Conservation (phyloP, 495 filamentous ascomycete species). For the Hyaloscypha finlandica region DNA sequence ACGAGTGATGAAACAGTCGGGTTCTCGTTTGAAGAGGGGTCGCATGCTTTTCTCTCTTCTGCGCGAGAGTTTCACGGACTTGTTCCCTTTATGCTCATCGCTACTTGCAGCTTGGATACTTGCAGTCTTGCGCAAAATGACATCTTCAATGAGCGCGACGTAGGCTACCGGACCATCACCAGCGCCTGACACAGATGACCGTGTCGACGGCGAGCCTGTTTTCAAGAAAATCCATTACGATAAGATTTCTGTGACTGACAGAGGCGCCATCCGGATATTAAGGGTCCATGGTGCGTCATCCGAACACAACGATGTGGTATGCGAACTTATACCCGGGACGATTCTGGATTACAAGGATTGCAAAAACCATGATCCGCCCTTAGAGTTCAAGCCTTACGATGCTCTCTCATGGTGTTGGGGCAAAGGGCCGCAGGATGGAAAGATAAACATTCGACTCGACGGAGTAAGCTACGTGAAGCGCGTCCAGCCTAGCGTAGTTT, state of each 20-base stretch:
- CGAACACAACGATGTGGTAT: constrained; percentile 4
- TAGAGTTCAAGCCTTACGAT: constrained; percentile 22
- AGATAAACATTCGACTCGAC: constrained; percentile 20
- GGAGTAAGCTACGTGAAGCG: constrained; percentile 18
- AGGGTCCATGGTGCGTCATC: constrained; percentile 8
- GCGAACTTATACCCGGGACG: constrained; percentile 7
- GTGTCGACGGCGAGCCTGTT: neutral
- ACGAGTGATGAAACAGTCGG: no score
- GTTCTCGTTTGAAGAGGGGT: neutral
- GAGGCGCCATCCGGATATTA: constrained; percentile 12
- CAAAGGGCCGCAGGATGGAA: constrained; percentile 1
- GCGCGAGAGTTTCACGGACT: neutral
- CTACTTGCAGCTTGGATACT: no score
- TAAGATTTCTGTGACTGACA: neutral
- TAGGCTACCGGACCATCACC: neutral
- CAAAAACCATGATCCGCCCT: neutral
- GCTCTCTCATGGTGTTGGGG: constrained; percentile 33
- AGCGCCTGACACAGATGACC: neutral
- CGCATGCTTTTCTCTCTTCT: neutral
- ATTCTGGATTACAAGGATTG: constrained; percentile 1
- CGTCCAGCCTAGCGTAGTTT: constrained; percentile 15
- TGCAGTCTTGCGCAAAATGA: constrained; percentile 7
- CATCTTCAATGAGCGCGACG: neutral
- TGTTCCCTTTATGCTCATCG: neutral
- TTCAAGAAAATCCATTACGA: constrained; percentile 5